Conservation (phyloP, 768 basidiomycete genomes). For the Boletus pseudo-olivaceus region DNA sequence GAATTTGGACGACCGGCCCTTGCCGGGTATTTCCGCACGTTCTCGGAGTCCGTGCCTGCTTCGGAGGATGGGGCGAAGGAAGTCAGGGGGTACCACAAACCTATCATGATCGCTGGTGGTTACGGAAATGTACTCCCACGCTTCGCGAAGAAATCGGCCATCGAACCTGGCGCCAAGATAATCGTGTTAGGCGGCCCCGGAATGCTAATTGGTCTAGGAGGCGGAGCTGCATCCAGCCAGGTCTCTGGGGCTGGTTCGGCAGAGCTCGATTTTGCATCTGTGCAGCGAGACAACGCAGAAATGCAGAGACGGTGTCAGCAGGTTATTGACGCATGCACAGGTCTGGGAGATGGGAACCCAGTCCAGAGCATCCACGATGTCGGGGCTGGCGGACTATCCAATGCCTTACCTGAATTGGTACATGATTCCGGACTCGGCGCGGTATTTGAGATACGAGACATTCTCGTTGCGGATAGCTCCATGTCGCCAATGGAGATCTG, state of each 20-base stretch:
- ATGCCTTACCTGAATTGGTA: conserved; percentile 94
- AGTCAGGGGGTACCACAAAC: conserved; percentile 96
- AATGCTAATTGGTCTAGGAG: conserved; percentile 93
- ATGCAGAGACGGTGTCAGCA: conserved; percentile 98
- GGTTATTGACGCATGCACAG: conserved; percentile 90
- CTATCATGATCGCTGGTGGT: conserved; percentile 99
- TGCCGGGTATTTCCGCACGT: conserved; percentile 93
- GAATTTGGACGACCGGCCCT: conserved; percentile 96
- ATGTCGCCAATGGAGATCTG: conserved; percentile 99
- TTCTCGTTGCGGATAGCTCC: conserved; percentile 84
- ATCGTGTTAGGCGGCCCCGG: conserved; percentile 95
- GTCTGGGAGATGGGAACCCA: conserved; percentile 57
- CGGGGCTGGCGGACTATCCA: conserved; percentile 94
- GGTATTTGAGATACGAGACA: conserved; percentile 88
- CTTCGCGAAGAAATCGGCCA: conserved; percentile 75
- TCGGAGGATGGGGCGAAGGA: conserved; percentile 49
- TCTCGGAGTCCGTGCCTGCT: conserved; percentile 70
- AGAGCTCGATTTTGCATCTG: conserved; percentile 94
- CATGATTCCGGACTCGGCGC: conserved; percentile 95
- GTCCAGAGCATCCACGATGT: conserved; percentile 98
- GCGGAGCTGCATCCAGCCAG: conserved; percentile 94
- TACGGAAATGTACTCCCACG: conserved; percentile 87
- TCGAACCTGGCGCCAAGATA: conserved; percentile 80
- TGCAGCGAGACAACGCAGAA: conserved; percentile 97
- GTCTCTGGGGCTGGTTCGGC: conserved; percentile 86